Evolutionary conservation across 1,284 basidiomycete species (phyloP).

Genomic region (Fomitiporia mediterranea): DNA sequence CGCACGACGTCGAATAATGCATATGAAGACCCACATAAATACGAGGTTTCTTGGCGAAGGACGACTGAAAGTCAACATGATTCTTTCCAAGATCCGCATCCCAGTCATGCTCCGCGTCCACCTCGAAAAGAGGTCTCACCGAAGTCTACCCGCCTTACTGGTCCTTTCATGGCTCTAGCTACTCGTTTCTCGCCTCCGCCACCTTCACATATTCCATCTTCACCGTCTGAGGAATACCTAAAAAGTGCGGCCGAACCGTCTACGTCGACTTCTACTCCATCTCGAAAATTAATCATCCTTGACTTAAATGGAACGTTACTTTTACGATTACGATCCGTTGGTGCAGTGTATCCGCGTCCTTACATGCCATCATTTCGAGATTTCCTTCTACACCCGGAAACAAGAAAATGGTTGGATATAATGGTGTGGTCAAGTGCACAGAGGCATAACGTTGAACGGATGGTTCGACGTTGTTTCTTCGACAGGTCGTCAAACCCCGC

Average conservation of each 20-base stretch:
- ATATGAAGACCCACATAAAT: too few species aligned
- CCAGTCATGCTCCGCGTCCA: too few species aligned
- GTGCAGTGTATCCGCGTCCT: constrained; percentile 47
- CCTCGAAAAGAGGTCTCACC: too few species aligned
- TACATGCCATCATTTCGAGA: constrained; percentile 61
- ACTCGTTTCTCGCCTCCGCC: constrained; percentile 1
- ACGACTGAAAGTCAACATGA: too few species aligned
- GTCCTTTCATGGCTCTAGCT: too few species aligned
- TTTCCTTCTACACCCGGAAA: constrained; percentile 57
- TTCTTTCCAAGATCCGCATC: too few species aligned
- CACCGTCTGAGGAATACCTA: constrained; percentile 38
- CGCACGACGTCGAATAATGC: too few species aligned
- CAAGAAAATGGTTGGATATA: constrained; percentile 62
- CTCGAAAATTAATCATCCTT: constrained; percentile 70
- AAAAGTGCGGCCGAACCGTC: constrained; percentile 34
- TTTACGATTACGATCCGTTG: constrained; percentile 46
- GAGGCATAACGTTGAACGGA: constrained; percentile 70
- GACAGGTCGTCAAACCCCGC: neutral
- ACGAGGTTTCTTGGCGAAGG: too few species aligned
- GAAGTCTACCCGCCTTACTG: too few species aligned
- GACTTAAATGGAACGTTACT: constrained; percentile 83
- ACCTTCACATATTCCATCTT: constrained; percentile 15
- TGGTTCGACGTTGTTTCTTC: constrained; percentile 56
- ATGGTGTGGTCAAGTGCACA: constrained; percentile 89
- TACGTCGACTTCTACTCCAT: constrained; percentile 28